Evolutionary conservation across 2,329 filamentous ascomycete genomes (phyloP).

Genomic region (Xylaria digitata): DNA sequence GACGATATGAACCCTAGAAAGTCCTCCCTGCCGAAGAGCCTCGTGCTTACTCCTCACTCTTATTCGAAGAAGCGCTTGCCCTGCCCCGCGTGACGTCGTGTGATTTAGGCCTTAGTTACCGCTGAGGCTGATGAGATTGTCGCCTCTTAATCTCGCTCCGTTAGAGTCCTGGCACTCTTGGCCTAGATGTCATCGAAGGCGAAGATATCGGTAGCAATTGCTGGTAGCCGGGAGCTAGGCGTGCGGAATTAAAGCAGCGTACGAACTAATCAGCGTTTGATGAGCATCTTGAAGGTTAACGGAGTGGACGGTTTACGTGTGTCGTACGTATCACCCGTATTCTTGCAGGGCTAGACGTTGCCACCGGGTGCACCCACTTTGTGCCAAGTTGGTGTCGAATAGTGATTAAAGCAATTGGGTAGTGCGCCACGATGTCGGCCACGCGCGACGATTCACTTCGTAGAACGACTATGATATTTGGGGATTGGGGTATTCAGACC

Average conservation of each 20-base stretch:
- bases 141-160: constrained; percentile 27
- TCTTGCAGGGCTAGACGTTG: not conserved
- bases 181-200: not conserved
- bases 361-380: not conserved
- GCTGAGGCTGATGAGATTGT: constrained; percentile 29
- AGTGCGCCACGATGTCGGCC: no score
- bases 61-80: not conserved
- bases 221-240: not conserved
- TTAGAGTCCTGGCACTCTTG: not conserved
- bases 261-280: not conserved
- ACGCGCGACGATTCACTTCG: not conserved
- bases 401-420: not conserved
- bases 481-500: not conserved
- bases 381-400: not conserved
- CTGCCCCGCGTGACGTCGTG: constrained; percentile 5
- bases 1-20: constrained; percentile 8
- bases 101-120: not conserved
- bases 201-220: not conserved
- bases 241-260: not conserved
- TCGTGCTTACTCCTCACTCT: constrained; percentile 2
- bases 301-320: not conserved
- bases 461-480: not conserved
- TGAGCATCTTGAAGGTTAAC: not conserved
- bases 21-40: constrained; percentile 6
- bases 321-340: not conserved